Conservation (phyloP, 345 rosid species). For the Bretschneidera sinensis region DNA sequence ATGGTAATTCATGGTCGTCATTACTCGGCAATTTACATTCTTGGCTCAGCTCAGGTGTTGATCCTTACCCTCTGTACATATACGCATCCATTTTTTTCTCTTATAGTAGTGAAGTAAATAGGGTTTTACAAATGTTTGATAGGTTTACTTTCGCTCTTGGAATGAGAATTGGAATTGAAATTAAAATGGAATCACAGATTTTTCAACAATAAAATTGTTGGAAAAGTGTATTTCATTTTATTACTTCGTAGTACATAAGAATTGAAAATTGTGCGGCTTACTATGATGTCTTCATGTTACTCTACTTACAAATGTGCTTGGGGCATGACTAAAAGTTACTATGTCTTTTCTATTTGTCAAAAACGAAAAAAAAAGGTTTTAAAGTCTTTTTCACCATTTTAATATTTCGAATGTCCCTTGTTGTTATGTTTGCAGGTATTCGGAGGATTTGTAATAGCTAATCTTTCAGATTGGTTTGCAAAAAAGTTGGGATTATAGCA, state of each 20-base stretch:
- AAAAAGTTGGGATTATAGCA: conserved; percentile 40
- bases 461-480: conserved; percentile 29
- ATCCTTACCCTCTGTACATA: background rate
- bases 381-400: background rate
- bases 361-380: no score
- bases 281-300: background rate
- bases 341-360: background rate
- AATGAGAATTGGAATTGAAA: no score
- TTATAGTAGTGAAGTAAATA: no score
- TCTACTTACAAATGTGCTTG: no score
- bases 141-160: background rate
- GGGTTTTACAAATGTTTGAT: background rate
- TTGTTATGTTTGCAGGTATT: conserved; percentile 23
- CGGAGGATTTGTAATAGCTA: conserved; percentile 33
- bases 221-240: no score
- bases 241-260: background rate
- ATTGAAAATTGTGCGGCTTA: background rate
- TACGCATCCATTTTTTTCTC: no score
- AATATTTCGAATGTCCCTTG: background rate
- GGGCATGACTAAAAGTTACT: no score
- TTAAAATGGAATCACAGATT: no score
- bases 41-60: conserved; percentile 34
- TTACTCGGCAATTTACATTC: conserved; percentile 26
- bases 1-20: conserved; percentile 29
- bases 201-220: no score